phyloP scores from a whole-genome alignment of 2,329 filamentous ascomycete genomes.

The Aspergillus eucalypticola region DNA sequence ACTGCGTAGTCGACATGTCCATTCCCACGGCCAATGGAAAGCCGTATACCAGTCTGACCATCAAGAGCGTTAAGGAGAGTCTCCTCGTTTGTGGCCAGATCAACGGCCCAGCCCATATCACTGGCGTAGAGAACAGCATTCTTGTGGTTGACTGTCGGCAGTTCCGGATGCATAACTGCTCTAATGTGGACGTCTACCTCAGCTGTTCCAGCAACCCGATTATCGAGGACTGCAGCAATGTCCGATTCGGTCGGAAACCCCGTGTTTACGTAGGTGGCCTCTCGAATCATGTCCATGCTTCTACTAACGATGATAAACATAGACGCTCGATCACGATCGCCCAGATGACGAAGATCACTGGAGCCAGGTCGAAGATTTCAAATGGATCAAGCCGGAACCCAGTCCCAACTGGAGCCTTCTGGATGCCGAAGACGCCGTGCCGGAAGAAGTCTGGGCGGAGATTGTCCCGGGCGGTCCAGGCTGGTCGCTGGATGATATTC shows the following conservation, averaged over 20 bases:
- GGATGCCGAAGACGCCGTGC: conserved; percentile 59
- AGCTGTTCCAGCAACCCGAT: conserved; percentile 82
- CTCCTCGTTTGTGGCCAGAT: conserved; percentile 79
- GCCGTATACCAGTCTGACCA: conserved; percentile 68
- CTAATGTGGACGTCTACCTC: conserved; percentile 79
- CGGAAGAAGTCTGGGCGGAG: conserved; percentile 67
- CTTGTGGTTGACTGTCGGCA: conserved; percentile 80
- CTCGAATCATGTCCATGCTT: too few species aligned
- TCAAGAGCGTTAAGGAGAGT: conserved; percentile 69
- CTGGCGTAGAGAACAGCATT: conserved; percentile 69
- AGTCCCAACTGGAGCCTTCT: conserved; percentile 87
- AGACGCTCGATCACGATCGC: conserved; percentile 36
- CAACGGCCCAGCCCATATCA: conserved; percentile 79
- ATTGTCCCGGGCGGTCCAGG: conserved; percentile 65
- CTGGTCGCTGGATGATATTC: conserved; percentile 64
- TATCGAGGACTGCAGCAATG: conserved; percentile 79
- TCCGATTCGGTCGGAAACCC: conserved; percentile 79
- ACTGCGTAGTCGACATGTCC: conserved; percentile 80
- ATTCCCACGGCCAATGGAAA: conserved; percentile 58
- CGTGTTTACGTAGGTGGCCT: conserved; percentile 61
- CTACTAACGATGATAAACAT: not conserved
- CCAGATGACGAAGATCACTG: conserved; percentile 64
- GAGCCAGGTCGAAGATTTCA: conserved; percentile 94
- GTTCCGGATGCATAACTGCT: conserved; percentile 87
- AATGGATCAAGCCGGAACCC: conserved; percentile 83